Evolutionary conservation across 179 eudicot species (phyloP).

Genomic region (Vitellaria paradoxa): DNA sequence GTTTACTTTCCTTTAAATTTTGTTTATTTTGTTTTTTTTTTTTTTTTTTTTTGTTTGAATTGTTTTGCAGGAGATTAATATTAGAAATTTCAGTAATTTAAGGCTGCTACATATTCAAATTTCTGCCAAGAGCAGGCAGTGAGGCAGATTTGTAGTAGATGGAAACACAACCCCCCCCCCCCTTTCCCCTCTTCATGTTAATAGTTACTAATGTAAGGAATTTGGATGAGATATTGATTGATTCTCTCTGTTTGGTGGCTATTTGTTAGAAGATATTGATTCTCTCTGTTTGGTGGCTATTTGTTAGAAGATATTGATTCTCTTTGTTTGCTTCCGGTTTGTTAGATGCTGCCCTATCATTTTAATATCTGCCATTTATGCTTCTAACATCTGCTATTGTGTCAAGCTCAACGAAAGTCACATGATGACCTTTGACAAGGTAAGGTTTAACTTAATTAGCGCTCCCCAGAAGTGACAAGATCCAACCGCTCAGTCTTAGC

Average conservation of each 20-base stretch:
- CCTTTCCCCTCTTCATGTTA: background rate
- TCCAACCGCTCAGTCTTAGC: no score
- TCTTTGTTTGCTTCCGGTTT: no score
- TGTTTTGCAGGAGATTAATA: conserved; percentile 1
- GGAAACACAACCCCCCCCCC: background rate
- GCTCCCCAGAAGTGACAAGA: no score
- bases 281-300: background rate
- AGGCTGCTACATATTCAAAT: background rate
- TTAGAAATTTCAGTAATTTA: background rate
- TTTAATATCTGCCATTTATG: no score
- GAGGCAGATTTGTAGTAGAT: background rate
- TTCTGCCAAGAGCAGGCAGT: background rate
- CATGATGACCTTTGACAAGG: no score
- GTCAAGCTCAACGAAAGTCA: no score
- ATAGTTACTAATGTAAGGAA: background rate
- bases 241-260: background rate
- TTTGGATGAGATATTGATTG: background rate
- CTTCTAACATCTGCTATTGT: background rate
- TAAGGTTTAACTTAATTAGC: no score
- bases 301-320: no score
- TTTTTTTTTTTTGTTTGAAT: background rate
- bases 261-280: no score
- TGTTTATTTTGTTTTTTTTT: background rate
- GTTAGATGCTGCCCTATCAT: no score
- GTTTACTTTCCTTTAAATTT: background rate